Evolutionary conservation across 2,329 filamentous ascomycete genomes (phyloP), one percentile per base, ranked within the genome.

Genomic region (Arachnomyces sp.): DNA sequence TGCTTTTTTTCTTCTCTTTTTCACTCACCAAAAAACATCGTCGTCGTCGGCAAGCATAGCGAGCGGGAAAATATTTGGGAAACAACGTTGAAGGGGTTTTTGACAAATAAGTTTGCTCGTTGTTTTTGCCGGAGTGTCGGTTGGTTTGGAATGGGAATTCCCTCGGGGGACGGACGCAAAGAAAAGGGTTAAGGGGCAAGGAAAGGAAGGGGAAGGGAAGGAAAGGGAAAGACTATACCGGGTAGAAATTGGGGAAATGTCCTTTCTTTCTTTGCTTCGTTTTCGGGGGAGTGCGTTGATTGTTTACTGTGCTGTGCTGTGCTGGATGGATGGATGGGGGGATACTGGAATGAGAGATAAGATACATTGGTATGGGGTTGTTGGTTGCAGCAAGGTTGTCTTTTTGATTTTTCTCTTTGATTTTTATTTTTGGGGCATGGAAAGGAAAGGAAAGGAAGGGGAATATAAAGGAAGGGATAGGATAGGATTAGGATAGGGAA

Each of bases 11-110:
- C 20, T 25, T 25, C 9, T 5, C 9, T 25, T 13, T 28, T 25
- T 25, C 9, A 25, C 9, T 25, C 20, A 25, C 20, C 17, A 25
- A 31, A 31, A 37, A n/a, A 37, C 30, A 28, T 39, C 34, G 34
- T 43, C 36, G 37, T 46, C 44, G 41, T 41, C 43, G 43, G 44
- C 44, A 43, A 46, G 44, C 44, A 43, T 46, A 43, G 42, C 42
- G 38, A 46, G 40, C 40, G 38, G n/a, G 31, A 30, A 16, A 31
- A 31, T 11, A 12, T 25, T 9, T 25, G 20, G 20, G 18, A 40
- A 20, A 35, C 28, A 11, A 16, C n/a, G 31, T 40, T 40, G 31
- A 28, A 31, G 25, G 13, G 9, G 31, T 15, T 28, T 7, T 9
- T 15, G 20, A 34, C 11, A 18, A 18, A 34, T 39, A 25, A 7